Conservation (phyloP, 768 basidiomycete species). For the Agaricus sinodeliciosus region DNA sequence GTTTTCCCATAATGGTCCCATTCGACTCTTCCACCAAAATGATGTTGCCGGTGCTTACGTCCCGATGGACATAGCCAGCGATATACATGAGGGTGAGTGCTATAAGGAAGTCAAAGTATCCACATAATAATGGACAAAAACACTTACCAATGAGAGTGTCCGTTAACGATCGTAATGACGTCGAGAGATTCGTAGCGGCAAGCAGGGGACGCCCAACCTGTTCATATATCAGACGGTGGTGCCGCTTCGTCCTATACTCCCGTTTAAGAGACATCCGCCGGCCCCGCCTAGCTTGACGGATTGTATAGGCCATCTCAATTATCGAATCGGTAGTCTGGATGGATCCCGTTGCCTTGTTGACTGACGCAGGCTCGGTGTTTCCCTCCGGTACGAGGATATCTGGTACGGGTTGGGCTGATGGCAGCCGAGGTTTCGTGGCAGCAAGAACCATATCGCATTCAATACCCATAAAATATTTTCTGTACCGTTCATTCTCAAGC, state of each 20-base stretch:
- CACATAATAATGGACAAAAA: not conserved
- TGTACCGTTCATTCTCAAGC: not conserved
- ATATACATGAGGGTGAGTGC: constrained; percentile 1
- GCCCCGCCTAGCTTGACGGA: no score
- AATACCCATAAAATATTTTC: not conserved
- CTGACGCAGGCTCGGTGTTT: no score
- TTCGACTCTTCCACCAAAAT: not conserved
- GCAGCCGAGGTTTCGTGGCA: not conserved
- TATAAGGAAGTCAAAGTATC: not conserved
- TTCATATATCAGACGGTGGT: not conserved
- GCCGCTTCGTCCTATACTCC: not conserved
- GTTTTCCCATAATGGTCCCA: not conserved
- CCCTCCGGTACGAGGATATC: no score
- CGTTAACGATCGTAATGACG: not conserved
- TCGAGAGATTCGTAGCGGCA: constrained; percentile 21
- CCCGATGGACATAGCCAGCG: constrained; percentile 7
- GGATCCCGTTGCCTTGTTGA: no score
- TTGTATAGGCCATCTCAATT: no score
- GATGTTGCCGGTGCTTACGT: constrained; percentile 3
- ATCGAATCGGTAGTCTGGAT: no score
- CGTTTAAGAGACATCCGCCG: no score
- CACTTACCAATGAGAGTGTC: not conserved
- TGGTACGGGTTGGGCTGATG: not conserved
- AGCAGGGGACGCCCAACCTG: constrained; percentile 9
- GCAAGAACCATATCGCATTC: not conserved